Evolutionary conservation across 2,329 filamentous ascomycete species (phyloP).

Genomic region (Ramularia endophylla): DNA sequence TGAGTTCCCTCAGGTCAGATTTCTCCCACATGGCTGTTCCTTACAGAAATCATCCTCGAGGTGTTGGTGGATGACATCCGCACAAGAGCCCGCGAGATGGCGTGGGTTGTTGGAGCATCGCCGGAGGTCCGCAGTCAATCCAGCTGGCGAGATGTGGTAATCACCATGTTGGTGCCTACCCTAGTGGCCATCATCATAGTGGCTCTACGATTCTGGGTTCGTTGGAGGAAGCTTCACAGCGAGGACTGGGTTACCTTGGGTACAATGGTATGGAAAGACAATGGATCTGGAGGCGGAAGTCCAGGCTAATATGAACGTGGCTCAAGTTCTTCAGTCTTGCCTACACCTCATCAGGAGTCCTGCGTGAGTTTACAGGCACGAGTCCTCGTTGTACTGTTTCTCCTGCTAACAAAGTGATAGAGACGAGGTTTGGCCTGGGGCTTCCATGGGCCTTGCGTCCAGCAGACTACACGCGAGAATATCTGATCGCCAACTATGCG

Average conservation of each 20-base stretch:
- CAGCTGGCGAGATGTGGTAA: slow-evolving; percentile 11
- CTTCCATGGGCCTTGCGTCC: slow-evolving; percentile 9
- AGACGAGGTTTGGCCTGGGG: slow-evolving; percentile 13
- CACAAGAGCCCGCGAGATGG: slow-evolving; percentile 6
- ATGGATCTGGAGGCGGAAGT: no score
- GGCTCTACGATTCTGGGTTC: slow-evolving; percentile 10
- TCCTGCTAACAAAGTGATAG: no score
- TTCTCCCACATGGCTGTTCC: no score
- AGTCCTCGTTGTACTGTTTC: no score
- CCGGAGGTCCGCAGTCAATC: slow-evolving; percentile 10
- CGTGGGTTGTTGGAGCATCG: slow-evolving; percentile 10
- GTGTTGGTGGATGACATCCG: no score
- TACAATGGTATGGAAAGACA: slow-evolving; percentile 9
- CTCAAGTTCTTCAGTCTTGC: slow-evolving; percentile 10
- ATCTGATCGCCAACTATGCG: slow-evolving; percentile 12
- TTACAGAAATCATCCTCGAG: no score
- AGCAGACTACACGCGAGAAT: slow-evolving; percentile 5
- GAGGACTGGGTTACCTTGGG: slow-evolving; percentile 16
- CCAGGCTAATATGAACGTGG: neutral
- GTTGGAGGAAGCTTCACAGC: slow-evolving; percentile 8
- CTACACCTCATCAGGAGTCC: slow-evolving; percentile 10
- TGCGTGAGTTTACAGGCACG: neutral
- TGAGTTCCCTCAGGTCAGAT: no score
- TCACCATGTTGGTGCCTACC: slow-evolving; percentile 9
- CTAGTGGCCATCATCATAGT: slow-evolving; percentile 9